These are phyloP conservation scores for Mentha longifolia DNA, from an alignment of 257 asterid species.

Conservation along the genomic window DNA sequence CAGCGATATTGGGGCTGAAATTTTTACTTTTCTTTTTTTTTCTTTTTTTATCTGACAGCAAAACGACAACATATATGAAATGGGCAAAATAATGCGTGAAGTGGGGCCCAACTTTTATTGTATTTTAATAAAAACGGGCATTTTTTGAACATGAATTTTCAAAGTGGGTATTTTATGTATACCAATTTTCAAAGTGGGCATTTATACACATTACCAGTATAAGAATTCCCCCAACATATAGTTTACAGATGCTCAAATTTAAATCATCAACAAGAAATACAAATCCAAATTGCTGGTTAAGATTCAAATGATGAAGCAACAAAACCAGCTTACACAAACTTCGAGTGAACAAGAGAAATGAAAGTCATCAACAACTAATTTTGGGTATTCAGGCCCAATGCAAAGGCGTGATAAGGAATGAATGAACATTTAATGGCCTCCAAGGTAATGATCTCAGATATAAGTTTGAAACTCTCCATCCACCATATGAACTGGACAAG, in stretches of 20 bases:
- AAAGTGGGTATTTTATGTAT: too few relatives aligned
- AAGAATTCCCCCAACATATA: conserved; percentile 20
- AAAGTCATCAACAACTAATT: conserved; percentile 14
- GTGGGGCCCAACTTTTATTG: too few relatives aligned
- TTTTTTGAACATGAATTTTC: too few relatives aligned
- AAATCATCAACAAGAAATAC: conserved; percentile 8
- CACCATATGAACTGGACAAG: conserved; percentile 8
- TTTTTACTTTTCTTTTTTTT: too few relatives aligned
- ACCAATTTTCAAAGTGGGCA: too few relatives aligned
- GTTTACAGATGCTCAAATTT: conserved; percentile 4
- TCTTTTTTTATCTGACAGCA: too few relatives aligned
- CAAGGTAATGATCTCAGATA: conserved; percentile 7
- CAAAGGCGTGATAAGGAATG: conserved; percentile 18
- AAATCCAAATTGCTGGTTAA: conserved; percentile 14
- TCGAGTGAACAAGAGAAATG: conserved; percentile 17
- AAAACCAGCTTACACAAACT: conserved; percentile 8
- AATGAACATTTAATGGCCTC: conserved; percentile 2
- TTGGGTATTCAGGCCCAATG: conserved; percentile 4
- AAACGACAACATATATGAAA: too few relatives aligned
- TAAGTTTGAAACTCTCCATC: not conserved
- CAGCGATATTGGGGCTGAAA: too few relatives aligned
- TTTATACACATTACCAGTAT: too few relatives aligned
- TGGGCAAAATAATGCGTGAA: too few relatives aligned
- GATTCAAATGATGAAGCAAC: conserved; percentile 21
- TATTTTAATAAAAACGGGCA: too few relatives aligned